A percentile compares a stretch with the other conserved stretches of the same genome.
Evolutionary conservation across 2,329 filamentous ascomycete species (phyloP).

Genomic region (Neocucurbitaria cava): DNA sequence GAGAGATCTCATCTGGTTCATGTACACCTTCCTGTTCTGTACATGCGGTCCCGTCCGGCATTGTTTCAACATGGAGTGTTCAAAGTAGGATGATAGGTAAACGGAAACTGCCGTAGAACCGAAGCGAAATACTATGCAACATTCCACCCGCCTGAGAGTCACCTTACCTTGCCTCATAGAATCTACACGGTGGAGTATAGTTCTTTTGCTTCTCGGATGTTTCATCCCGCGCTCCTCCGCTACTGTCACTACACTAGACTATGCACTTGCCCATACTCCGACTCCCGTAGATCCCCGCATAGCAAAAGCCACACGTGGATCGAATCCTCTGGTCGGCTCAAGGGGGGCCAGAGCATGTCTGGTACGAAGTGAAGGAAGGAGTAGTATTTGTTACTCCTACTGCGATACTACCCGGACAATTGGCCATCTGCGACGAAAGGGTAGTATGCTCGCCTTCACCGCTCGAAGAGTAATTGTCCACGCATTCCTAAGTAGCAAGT

Average conservation of each 20-base stretch:
- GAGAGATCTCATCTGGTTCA: no score
- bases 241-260: no score
- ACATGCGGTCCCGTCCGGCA: no score
- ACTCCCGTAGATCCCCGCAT: no score
- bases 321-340: no score
- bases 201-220: not conserved
- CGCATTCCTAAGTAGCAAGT: not conserved
- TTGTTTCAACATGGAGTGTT: no score
- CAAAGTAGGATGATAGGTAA: no score
- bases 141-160: not conserved
- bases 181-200: not conserved
- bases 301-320: no score
- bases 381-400: not conserved
- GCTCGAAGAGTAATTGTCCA: not conserved
- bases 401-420: not conserved
- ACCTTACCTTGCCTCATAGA: not conserved
- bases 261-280: no score
- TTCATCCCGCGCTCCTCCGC: no score
- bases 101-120: no score
- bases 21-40: no score
- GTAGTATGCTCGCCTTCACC: not conserved
- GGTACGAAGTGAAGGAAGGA: not conserved
- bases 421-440: not conserved
- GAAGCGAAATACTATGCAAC: not conserved
- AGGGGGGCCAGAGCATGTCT: not conserved